Percentiles rank a stretch among this genome's conserved stretches.
Evolutionary conservation across 2,329 filamentous ascomycete genomes (phyloP).

Genomic region (Monosporascus sp.): DNA sequence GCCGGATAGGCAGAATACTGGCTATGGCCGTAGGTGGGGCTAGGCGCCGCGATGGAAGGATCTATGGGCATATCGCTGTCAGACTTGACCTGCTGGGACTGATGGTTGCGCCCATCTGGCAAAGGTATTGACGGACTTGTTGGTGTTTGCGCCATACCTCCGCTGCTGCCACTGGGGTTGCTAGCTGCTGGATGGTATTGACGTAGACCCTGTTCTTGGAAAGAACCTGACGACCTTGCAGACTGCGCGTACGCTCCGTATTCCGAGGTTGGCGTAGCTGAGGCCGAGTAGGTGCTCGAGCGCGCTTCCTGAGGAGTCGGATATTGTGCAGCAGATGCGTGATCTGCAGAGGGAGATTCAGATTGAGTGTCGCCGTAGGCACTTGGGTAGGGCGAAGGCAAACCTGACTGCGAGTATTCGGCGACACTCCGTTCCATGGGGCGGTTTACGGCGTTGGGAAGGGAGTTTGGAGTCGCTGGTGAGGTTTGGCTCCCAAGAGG

Average conservation of each 20-base stretch:
- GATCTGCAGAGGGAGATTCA: conserved; percentile 86
- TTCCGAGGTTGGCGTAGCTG: conserved; percentile 82
- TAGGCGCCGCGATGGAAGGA: conserved; percentile 91
- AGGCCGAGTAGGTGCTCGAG: conserved; percentile 63
- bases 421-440: conserved; percentile 59
- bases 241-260: conserved; percentile 73
- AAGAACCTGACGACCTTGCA: conserved; percentile 71
- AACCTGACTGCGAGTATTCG: conserved; percentile 85
- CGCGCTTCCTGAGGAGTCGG: conserved; percentile 76
- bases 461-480: conserved; percentile 25
- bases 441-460: conserved; percentile 25
- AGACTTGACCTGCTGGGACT: conserved; percentile 78
- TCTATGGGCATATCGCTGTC: conserved; percentile 98
- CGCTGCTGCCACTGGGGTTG: conserved; percentile 66
- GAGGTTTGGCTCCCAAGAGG: conserved; percentile 24
- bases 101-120: conserved; percentile 75
- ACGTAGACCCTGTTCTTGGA: conserved; percentile 82
- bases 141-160: conserved; percentile 94
- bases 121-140: conserved; percentile 95
- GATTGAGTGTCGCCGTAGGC: conserved; percentile 66
- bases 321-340: conserved; percentile 88
- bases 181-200: conserved; percentile 74
- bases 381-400: conserved; percentile 67
- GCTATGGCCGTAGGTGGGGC: conserved; percentile 79
- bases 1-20: conserved; percentile 80